These are phyloP conservation scores for Dillenia turbinata DNA, from an alignment of 164 flowering plant genomes.

Conservation along the genomic window DNA sequence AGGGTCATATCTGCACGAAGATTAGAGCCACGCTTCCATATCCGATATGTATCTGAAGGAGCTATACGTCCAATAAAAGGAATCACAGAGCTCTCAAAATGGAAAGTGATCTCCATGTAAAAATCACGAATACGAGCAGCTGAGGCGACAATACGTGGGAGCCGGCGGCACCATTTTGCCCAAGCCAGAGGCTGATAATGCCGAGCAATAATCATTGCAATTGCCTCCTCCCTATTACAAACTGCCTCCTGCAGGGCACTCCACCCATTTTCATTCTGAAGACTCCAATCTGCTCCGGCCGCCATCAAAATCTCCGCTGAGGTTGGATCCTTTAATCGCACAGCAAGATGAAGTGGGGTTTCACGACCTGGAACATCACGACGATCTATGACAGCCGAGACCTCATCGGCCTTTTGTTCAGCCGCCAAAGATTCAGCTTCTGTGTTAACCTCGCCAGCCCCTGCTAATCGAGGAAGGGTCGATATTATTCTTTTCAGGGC, in stretches of 20 bases:
- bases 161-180: conserved; percentile 99
- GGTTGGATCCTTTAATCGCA: conserved; percentile 64
- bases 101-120: conserved; percentile 97
- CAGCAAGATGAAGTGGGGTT: conserved; percentile 95
- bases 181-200: conserved; percentile 98
- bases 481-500: conserved; percentile 52
- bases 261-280: conserved; percentile 97
- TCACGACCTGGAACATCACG: conserved; percentile 98
- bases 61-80: conserved; percentile 97
- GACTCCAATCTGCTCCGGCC: conserved; percentile 98
- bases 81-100: conserved; percentile 96
- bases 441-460: conserved; percentile 75
- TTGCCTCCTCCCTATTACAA: conserved; percentile 83
- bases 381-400: conserved; percentile 74
- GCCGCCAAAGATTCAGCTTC: conserved; percentile 81
- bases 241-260: conserved; percentile 98
- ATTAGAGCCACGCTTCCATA: conserved; percentile 97
- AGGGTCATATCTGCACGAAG: conserved; percentile 99
- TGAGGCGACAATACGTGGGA: conserved; percentile 86
- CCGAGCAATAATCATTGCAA: conserved; percentile 92
- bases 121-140: conserved; percentile 83
- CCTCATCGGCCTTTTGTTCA: conserved; percentile 70
- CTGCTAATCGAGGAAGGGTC: conserved; percentile 64
- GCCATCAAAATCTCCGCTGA: conserved; percentile 92
- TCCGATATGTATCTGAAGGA: conserved; percentile 95